Base-by-base conservation (phyloP, 2,329 filamentous ascomycete genomes). In the Neoarthrinium moseri region DNA sequence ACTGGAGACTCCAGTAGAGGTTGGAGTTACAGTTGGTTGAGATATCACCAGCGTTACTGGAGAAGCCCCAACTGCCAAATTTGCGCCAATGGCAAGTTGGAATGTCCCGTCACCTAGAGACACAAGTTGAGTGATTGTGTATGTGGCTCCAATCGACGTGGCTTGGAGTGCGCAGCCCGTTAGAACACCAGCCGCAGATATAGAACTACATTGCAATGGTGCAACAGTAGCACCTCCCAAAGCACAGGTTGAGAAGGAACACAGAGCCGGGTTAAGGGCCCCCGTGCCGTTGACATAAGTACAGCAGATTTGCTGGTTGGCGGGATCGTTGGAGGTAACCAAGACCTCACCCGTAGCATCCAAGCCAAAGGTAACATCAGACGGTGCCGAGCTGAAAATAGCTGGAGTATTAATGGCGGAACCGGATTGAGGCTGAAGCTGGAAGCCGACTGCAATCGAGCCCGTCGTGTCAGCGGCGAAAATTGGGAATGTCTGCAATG, bases 231-330 rank as follows among this genome's bases (percentile, higher is more conserved):
- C 21, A 22, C 20, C 23, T 7, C 23, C 36, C 4, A 27, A 23
- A 18, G 36, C 36, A 15, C 36, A 39, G 20, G 22, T 39, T 7
- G 5, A 7, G 7, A 26, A 8, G 12, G 23, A 24, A 12, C 36
- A 39, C 26, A 17, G 22, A 39, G 36, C 36, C 5, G 36, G 36
- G n/a, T 39, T n/a, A 3, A 39, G 13, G 17, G 18, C 13, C 15
- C 17, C 21, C 6, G 22, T 6, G 18, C 20, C 21, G 23, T 39
- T 27, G n/a, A 24, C 21, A 17, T 39, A 39, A 8, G 36, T 39
- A 22, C 36, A 39, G 23, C 36, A 39, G 13, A 39, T 18, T 15
- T 39, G 22, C 29, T 39, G 36, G 18, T 39, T 39, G 23, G 6
- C 36, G 12, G 17, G 17, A 18, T 17, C 20, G 23, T 13, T n/a